These are phyloP conservation scores for Pestalotiopsis sp. DNA, from an alignment of 2,329 filamentous ascomycete genomes.

Conservation along the genomic window DNA sequence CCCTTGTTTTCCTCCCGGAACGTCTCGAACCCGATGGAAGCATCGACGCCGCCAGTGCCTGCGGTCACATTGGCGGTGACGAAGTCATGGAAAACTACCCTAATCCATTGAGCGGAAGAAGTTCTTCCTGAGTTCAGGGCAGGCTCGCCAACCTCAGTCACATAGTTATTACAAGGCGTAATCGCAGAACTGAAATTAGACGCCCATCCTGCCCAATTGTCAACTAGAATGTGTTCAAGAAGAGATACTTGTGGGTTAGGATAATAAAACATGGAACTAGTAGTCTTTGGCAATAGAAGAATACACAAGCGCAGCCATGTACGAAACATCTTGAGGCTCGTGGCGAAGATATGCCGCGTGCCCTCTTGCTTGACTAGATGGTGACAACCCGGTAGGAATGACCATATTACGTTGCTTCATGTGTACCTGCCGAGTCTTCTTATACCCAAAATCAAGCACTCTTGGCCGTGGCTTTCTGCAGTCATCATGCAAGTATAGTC, in stretches of 20 bases:
- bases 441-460: too few relatives aligned
- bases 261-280: slow-evolving; percentile 25
- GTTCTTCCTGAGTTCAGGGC: slow-evolving; percentile 25
- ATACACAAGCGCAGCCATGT: not conserved
- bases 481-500: not conserved
- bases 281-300: not conserved
- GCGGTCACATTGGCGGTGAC: slow-evolving; percentile 23
- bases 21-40: slow-evolving; percentile 30
- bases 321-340: not conserved
- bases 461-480: not conserved
- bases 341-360: not conserved
- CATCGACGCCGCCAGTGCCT: slow-evolving; percentile 29
- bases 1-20: slow-evolving; percentile 26
- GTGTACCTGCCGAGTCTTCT: too few relatives aligned
- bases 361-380: not conserved
- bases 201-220: slow-evolving; percentile 25
- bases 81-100: slow-evolving; percentile 29
- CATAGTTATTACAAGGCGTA: slow-evolving; percentile 26
- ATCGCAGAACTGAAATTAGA: slow-evolving; percentile 29
- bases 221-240: slow-evolving; percentile 27
- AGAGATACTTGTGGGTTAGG: slow-evolving; percentile 20
- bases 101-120: slow-evolving; percentile 23
- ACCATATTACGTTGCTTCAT: too few relatives aligned
- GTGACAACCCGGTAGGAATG: not conserved
- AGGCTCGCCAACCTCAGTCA: slow-evolving; percentile 21